Evolutionary conservation across 176 grass and related monocot genomes (phyloP), one percentile per base, ranked within the genome.

Genomic region (Avena sativa): DNA sequence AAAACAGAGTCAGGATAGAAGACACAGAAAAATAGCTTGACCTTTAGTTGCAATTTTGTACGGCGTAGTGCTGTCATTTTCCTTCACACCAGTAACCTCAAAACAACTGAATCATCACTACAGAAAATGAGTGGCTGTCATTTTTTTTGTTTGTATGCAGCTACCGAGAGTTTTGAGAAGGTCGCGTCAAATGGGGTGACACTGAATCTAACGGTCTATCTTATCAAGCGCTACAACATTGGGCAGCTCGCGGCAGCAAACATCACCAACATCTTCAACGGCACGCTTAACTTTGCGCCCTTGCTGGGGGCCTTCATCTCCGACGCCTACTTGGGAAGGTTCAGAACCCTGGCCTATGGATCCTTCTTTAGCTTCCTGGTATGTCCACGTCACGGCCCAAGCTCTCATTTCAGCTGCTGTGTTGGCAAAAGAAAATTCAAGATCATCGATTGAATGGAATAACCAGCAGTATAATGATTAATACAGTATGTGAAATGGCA

Each of bases 131-230:
- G 10, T 36, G 32, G 1, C 11, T 66, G 0, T 47, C 40, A 71
- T 40, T 71, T 71, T 43, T 6, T 16, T 40, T 43, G n/a, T 43
- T 6, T 40, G 26, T 73, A 79, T 43, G 80, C 67, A 91, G 89
- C 74, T 68, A 87, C 78, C 4, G 85, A 87, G 79, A 86, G 79
- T 4, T 92, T 90, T 34, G 87, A 86, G 38, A 92, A 87, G 90
- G 83, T 71, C 4, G 88, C 83, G 46, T 79, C 88, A 7, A 72
- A 52, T 34, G 90, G 90, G 38, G 23, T 92, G 61, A 65, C 88
- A n/a, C 75, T 88, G 43, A 92, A 88, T 71, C 56, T 92, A 67
- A 90, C 79, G 51, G 79, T 71, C 9, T 90, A 95, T 74, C 85
- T 92, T 46, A 62, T 86, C 12, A 83, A 84, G n/a, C 74, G 58